Conservation (phyloP, 2,329 filamentous ascomycete genomes). For the Colletotrichum sublineola region DNA sequence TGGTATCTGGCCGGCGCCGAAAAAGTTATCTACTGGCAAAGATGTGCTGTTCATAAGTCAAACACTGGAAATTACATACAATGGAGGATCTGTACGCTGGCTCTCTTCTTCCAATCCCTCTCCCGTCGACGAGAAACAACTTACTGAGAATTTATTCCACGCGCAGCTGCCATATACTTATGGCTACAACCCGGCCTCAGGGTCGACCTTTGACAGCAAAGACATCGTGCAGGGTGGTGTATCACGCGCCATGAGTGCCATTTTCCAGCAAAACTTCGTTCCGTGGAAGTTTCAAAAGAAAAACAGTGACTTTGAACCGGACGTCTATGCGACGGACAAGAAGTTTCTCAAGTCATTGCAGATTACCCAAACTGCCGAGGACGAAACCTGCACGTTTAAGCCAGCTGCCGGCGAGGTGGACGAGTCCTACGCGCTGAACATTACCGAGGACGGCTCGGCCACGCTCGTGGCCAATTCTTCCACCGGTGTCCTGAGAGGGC, state of each 20-base stretch:
- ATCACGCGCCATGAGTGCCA: constrained; percentile 70
- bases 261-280: constrained; percentile 78
- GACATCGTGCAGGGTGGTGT: constrained; percentile 69
- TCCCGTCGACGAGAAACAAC: constrained; percentile 40
- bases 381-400: constrained; percentile 69
- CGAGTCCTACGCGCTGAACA: constrained; percentile 79
- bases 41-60: constrained; percentile 66
- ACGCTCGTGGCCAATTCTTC: constrained; percentile 75
- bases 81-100: constrained; percentile 68
- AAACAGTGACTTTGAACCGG: constrained; percentile 75
- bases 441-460: constrained; percentile 70
- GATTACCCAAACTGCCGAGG: constrained; percentile 71
- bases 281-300: constrained; percentile 83
- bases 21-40: constrained; percentile 64
- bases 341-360: constrained; percentile 69
- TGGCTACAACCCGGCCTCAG: constrained; percentile 57
- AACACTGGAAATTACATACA: constrained; percentile 68
- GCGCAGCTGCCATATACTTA: constrained; percentile 63
- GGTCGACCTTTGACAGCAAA: constrained; percentile 60
- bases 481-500: constrained; percentile 77
- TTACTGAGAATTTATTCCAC: constrained; percentile 52
- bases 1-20: constrained; percentile 68
- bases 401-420: constrained; percentile 75
- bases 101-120: constrained; percentile 49
- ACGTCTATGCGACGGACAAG: constrained; percentile 53